These are phyloP conservation scores for Ilex asprella DNA, from an alignment of 257 asterid genomes.

Conservation along the genomic window DNA sequence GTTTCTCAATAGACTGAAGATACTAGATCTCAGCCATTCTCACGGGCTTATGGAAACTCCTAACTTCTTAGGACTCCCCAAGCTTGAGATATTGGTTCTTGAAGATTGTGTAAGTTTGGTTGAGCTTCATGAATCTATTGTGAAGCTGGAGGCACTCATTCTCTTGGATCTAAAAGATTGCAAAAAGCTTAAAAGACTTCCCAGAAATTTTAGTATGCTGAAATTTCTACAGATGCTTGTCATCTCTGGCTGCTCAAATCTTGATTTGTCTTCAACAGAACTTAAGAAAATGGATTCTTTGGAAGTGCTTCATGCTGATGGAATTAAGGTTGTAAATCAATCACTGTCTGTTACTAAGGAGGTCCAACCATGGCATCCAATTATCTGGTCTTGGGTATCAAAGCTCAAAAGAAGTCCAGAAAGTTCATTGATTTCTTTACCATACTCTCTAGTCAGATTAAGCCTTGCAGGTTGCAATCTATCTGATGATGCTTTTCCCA, in stretches of 20 bases:
- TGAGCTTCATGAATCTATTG: too few relatives aligned
- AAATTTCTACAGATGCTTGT: slow-evolving; percentile 10
- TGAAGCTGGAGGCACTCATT: too few relatives aligned
- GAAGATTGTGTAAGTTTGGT: too few relatives aligned
- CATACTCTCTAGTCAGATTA: slow-evolving; percentile 4
- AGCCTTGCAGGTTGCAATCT: slow-evolving; percentile 15
- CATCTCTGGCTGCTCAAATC: slow-evolving; percentile 13
- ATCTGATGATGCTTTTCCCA: slow-evolving; percentile 8
- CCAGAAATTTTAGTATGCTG: slow-evolving; percentile 2
- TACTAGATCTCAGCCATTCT: too few relatives aligned
- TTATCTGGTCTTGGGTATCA: slow-evolving; percentile 1
- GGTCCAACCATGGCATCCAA: slow-evolving; percentile 9
- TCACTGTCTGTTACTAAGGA: background rate
- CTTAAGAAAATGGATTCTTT: slow-evolving; percentile 3
- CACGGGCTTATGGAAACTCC: too few relatives aligned
- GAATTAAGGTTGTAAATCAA: slow-evolving; percentile 4
- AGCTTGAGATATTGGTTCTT: too few relatives aligned
- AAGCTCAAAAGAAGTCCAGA: background rate
- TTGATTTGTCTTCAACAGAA: background rate
- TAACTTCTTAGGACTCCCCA: too few relatives aligned
- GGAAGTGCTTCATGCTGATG: slow-evolving; percentile 17
- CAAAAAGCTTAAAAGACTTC: too few relatives aligned
- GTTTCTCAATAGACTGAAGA: too few relatives aligned
- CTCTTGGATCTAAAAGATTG: too few relatives aligned
- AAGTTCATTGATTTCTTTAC: slow-evolving; percentile 8